Evolutionary conservation across 345 rosid species (phyloP).

Genomic region (Rhizophora apiculata): DNA sequence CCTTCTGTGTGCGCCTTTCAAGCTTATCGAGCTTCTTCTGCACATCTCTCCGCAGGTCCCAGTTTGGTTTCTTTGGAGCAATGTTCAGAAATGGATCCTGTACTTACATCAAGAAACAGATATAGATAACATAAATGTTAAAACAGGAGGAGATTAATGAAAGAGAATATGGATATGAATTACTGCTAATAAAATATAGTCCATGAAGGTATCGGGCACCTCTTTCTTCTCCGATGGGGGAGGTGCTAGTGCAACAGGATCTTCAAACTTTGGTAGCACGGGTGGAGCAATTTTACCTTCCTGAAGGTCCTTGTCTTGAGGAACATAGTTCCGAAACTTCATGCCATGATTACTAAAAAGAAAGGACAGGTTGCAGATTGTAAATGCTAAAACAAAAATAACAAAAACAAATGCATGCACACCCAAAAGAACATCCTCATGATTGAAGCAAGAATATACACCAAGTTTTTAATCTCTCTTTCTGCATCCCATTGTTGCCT

Average conservation of each 20-base stretch:
- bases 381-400: neutral
- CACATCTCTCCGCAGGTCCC: constrained; percentile 92
- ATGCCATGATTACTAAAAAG: constrained; percentile 51
- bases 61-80: constrained; percentile 97
- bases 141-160: neutral
- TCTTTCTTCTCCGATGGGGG: constrained; percentile 61
- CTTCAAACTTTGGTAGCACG: constrained; percentile 82
- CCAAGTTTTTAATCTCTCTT: neutral
- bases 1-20: constrained; percentile 82
- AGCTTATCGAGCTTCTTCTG: constrained; percentile 97
- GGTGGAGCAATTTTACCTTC: constrained; percentile 86
- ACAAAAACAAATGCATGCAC: neutral
- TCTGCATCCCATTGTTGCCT: neutral
- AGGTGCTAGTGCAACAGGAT: constrained; percentile 59
- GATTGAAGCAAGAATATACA: neutral
- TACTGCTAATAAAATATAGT: constrained; percentile 1
- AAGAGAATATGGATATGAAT: neutral
- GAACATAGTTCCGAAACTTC: constrained; percentile 94
- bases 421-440: neutral
- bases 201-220: constrained; percentile 32
- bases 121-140: neutral
- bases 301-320: constrained; percentile 91
- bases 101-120: constrained; percentile 4
- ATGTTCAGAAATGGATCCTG: constrained; percentile 93
- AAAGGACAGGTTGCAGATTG: neutral